Evolutionary conservation across 441 rosid genomes (phyloP).

Genomic region (Raphanus hybrid): DNA sequence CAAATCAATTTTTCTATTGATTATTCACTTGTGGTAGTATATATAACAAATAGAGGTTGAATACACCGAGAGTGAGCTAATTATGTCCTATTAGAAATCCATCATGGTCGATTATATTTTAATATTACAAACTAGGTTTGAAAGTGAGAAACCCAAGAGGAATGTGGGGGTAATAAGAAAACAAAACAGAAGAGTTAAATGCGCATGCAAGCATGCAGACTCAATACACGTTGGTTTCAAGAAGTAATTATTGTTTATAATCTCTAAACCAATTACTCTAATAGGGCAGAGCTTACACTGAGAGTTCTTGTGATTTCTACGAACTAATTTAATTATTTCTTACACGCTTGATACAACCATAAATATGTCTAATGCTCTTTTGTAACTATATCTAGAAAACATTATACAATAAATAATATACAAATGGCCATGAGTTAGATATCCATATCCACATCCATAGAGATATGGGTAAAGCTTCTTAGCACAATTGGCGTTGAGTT

Average conservation of each 20-base stretch:
- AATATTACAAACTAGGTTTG: constrained; percentile 23
- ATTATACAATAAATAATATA: no score
- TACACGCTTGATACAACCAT: no score
- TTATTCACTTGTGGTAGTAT: not conserved
- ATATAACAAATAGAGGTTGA: not conserved
- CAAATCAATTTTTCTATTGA: not conserved
- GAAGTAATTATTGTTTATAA: constrained; percentile 33
- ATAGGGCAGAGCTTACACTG: no score
- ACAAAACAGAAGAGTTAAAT: constrained; percentile 37
- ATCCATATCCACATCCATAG: no score
- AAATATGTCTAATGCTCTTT: no score
- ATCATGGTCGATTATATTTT: constrained; percentile 14
- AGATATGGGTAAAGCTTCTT: no score
- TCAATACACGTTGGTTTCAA: constrained; percentile 37
- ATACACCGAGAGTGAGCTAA: constrained; percentile 12
- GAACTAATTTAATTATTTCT: no score
- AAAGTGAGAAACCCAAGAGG: constrained; percentile 33
- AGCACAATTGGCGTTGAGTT: no score
- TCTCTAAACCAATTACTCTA: constrained; percentile 7
- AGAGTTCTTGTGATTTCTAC: no score
- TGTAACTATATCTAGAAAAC: no score
- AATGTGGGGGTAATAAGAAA: constrained; percentile 30
- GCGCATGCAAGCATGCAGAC: constrained; percentile 44
- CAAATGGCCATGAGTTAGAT: no score
- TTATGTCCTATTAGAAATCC: constrained; percentile 21